Evolutionary conservation across 257 asterid genomes (phyloP).

Genomic region (Vinca minor): DNA sequence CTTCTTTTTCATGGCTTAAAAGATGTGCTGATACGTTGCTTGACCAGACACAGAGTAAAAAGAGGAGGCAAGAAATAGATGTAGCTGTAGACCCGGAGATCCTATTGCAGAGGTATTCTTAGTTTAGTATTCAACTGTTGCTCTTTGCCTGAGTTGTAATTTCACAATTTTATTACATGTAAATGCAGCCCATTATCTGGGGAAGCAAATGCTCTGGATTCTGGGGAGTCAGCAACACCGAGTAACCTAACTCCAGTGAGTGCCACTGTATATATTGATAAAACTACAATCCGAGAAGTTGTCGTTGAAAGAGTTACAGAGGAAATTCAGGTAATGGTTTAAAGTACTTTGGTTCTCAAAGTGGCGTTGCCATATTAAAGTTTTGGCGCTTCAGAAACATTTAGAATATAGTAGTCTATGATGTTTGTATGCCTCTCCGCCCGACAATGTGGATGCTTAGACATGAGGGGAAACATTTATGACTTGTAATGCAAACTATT

Average conservation of each 20-base stretch:
- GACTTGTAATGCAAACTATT: background rate
- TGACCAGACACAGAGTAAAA: conserved; percentile 59
- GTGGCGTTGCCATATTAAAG: background rate
- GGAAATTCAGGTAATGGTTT: conserved; percentile 39
- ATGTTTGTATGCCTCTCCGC: background rate
- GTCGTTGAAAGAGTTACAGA: conserved; percentile 34
- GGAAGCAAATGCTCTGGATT: conserved; percentile 27
- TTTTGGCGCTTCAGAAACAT: background rate
- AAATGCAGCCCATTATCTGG: conserved; percentile 23
- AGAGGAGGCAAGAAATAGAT: conserved; percentile 48
- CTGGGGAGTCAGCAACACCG: conserved; percentile 22
- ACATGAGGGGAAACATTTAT: background rate
- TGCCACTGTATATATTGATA: conserved; percentile 53
- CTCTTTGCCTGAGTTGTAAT: background rate
- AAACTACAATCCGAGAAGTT: conserved; percentile 59
- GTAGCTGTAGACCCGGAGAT: conserved; percentile 25
- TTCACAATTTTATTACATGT: conserved; percentile 12
- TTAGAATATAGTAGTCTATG: background rate
- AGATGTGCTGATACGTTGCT: conserved; percentile 82
- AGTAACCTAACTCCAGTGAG: conserved; percentile 26
- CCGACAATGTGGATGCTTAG: background rate
- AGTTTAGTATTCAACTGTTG: background rate
- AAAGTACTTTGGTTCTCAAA: background rate
- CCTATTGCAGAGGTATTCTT: conserved; percentile 36
- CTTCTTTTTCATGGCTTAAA: conserved; percentile 82